Percentiles rank a stretch among this genome's conserved stretches.
These are phyloP conservation scores for Butyriboletus appendiculatus DNA, from an alignment of 1,284 basidiomycete species.

Conservation along the genomic window DNA sequence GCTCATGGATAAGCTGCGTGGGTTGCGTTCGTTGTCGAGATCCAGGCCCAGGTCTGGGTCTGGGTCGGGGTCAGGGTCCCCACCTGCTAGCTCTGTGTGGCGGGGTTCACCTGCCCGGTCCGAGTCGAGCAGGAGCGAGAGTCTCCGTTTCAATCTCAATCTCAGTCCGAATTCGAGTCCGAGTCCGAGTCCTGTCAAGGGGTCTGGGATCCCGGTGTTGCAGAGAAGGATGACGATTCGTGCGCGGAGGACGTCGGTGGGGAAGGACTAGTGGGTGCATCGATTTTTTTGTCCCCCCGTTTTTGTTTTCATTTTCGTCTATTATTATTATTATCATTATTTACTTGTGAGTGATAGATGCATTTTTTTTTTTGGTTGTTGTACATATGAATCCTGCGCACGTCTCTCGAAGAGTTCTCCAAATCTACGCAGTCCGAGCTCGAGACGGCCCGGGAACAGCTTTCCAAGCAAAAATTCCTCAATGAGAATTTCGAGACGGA, in stretches of 20 bases:
- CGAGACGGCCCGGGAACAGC: slow-evolving; percentile 58
- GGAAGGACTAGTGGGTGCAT: slow-evolving; percentile 9
- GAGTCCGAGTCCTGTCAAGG: slow-evolving; percentile 26
- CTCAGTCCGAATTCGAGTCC: neutral
- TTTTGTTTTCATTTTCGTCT: neutral
- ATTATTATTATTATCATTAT: neutral
- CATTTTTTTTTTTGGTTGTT: neutral
- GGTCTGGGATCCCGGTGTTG: slow-evolving; percentile 32
- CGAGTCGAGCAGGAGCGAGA: slow-evolving; percentile 17
- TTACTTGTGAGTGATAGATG: neutral
- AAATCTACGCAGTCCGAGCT: slow-evolving; percentile 61
- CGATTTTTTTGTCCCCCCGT: neutral
- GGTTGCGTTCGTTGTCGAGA: slow-evolving; percentile 17
- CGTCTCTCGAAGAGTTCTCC: slow-evolving; percentile 74
- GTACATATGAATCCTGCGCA: slow-evolving; percentile 61
- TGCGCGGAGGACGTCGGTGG: slow-evolving; percentile 23
- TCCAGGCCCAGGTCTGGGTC: slow-evolving; percentile 2
- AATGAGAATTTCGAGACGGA: slow-evolving; percentile 94
- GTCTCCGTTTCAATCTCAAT: neutral
- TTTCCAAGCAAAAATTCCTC: slow-evolving; percentile 75
- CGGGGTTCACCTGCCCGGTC: slow-evolving; percentile 22
- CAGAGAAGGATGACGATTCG: slow-evolving; percentile 33
- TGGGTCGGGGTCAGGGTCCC: slow-evolving; percentile 7
- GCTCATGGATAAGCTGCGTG: slow-evolving; percentile 19
- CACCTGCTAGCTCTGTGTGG: slow-evolving; percentile 11